Percentiles rank a stretch among this genome's conserved stretches.
These are phyloP conservation scores for Spongiforma sp. DNA, from an alignment of 1,284 basidiomycete species.

Conservation along the genomic window DNA sequence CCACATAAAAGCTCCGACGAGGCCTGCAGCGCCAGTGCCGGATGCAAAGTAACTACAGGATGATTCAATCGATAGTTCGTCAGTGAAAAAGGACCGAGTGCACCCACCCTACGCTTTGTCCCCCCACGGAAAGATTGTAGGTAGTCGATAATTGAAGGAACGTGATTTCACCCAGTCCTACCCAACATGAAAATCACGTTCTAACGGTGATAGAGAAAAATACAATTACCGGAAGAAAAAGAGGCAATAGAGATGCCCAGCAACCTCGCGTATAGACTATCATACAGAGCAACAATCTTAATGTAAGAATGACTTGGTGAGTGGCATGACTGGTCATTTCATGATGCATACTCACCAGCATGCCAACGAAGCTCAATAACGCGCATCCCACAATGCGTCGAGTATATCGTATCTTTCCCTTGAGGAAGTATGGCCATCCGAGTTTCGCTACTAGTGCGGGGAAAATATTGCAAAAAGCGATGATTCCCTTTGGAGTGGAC, in stretches of 20 bases:
- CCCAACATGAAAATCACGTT: constrained; percentile 11
- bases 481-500: constrained; percentile 90
- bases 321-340: neutral
- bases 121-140: constrained; percentile 71
- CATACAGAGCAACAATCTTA: constrained; percentile 87
- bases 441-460: constrained; percentile 86
- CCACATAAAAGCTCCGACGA: constrained; percentile 94
- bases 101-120: constrained; percentile 71
- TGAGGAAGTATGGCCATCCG: constrained; percentile 91
- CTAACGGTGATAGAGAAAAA: neutral
- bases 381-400: constrained; percentile 81
- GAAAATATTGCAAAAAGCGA: constrained; percentile 91
- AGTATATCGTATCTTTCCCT: constrained; percentile 81
- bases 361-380: constrained; percentile 74
- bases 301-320: neutral
- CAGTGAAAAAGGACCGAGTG: neutral
- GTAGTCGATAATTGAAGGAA: constrained; percentile 94
- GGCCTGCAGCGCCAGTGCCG: constrained; percentile 94
- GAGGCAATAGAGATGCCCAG: constrained; percentile 90
- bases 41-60: constrained; percentile 79
- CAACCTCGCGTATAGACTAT: constrained; percentile 72
- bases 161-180: constrained; percentile 92
- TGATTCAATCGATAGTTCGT: neutral
- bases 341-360: constrained; percentile 64
- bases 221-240: constrained; percentile 77